Conservation (phyloP, 164 flowering plant species). For the Taxillus chinensis region DNA sequence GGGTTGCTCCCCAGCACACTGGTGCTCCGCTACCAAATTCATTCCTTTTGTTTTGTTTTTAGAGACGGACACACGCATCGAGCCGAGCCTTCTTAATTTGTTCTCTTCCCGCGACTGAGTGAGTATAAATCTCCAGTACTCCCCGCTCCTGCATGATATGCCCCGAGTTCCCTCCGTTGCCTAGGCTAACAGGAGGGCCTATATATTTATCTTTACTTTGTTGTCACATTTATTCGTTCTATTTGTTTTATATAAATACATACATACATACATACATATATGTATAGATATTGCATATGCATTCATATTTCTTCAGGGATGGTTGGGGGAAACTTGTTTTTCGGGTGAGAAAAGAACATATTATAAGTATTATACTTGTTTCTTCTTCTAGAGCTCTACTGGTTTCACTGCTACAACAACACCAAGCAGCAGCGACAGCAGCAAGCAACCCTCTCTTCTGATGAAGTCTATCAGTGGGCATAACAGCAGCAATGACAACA, state of each 20-base stretch:
- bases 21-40: slow-evolving; percentile 27
- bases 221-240: slow-evolving; percentile 39
- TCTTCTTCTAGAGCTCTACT: background rate
- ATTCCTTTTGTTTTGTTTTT: slow-evolving; percentile 66
- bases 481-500: slow-evolving; percentile 12
- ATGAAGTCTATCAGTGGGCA: slow-evolving; percentile 58
- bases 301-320: slow-evolving; percentile 34
- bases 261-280: too few species aligned
- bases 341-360: background rate
- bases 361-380: background rate
- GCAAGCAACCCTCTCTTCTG: slow-evolving; percentile 4
- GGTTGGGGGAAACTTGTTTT: slow-evolving; percentile 41
- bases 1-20: slow-evolving; percentile 42
- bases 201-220: slow-evolving; percentile 1
- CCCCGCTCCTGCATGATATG: slow-evolving; percentile 1
- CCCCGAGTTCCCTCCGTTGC: slow-evolving; percentile 23
- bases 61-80: slow-evolving; percentile 15
- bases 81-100: slow-evolving; percentile 9
- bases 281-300: too few species aligned
- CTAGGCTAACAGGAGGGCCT: slow-evolving; percentile 22
- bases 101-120: background rate
- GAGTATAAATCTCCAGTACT: slow-evolving; percentile 7
- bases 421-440: slow-evolving; percentile 10
- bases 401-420: slow-evolving; percentile 7
- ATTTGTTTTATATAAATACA: too few species aligned